phyloP scores from a whole-genome alignment of 257 asterid genomes.

The Solanum stenotomum region DNA sequence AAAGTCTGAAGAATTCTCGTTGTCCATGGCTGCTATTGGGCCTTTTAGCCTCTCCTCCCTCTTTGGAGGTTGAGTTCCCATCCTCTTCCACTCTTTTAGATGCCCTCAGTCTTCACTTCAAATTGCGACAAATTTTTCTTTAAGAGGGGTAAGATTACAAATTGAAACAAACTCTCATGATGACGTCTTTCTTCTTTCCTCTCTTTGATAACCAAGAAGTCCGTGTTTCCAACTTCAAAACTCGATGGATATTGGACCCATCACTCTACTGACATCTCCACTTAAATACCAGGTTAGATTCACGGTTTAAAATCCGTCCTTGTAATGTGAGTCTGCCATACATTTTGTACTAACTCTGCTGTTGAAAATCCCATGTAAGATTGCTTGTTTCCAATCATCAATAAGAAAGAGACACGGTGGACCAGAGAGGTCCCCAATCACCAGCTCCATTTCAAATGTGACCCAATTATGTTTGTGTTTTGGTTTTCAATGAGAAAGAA shows the following conservation, averaged over 20 bases:
- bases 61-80: neutral
- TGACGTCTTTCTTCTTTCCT: neutral
- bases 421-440: neutral
- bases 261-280: neutral
- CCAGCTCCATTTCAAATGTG: neutral
- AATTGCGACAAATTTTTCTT: neutral
- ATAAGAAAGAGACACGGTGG: neutral
- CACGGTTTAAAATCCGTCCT: neutral
- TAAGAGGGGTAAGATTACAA: neutral
- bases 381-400: neutral
- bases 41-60: neutral
- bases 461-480: neutral
- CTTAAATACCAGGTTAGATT: neutral
- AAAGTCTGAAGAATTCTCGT: neutral
- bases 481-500: neutral
- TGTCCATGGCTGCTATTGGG: neutral
- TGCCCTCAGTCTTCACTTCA: neutral
- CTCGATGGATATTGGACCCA: neutral
- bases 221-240: neutral
- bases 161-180: neutral
- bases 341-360: neutral
- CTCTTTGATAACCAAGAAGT: neutral
- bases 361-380: neutral
- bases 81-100: neutral
- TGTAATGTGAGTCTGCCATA: neutral